These are phyloP conservation scores for Geranium rotundifolium DNA, from an alignment of 345 rosid genomes.

Conservation along the genomic window DNA sequence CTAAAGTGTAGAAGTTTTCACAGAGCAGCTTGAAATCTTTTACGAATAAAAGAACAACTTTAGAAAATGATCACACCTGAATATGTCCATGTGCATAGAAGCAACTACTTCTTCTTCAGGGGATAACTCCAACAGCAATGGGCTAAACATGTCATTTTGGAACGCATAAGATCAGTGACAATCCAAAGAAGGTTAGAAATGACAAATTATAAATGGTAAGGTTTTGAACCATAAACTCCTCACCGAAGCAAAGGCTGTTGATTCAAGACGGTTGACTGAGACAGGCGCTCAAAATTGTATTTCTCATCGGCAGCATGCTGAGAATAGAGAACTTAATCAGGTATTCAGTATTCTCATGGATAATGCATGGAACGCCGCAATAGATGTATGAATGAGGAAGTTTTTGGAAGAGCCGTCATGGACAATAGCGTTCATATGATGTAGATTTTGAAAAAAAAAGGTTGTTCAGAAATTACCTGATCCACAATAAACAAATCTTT, in stretches of 20 bases:
- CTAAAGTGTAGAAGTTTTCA: too few relatives aligned
- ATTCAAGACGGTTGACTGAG: slow-evolving; percentile 76
- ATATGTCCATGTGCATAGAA: slow-evolving; percentile 73
- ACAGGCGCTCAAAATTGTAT: slow-evolving; percentile 77
- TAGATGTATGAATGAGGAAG: slow-evolving; percentile 6
- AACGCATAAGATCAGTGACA: background rate
- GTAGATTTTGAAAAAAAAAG: slow-evolving; percentile 1
- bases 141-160: slow-evolving; percentile 30
- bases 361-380: slow-evolving; percentile 3
- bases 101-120: slow-evolving; percentile 85
- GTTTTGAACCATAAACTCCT: slow-evolving; percentile 17
- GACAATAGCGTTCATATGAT: slow-evolving; percentile 2
- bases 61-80: slow-evolving; percentile 49
- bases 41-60: background rate
- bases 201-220: too few relatives aligned
- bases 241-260: slow-evolving; percentile 93
- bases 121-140: slow-evolving; percentile 78
- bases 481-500: slow-evolving; percentile 91
- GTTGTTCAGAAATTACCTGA: slow-evolving; percentile 48
- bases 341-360: background rate
- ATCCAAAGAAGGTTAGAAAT: background rate
- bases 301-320: slow-evolving; percentile 99
- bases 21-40: background rate
- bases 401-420: background rate
- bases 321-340: slow-evolving; percentile 16